Evolutionary conservation across 345 rosid genomes (phyloP).

Genomic region (Populus euphratica): DNA sequence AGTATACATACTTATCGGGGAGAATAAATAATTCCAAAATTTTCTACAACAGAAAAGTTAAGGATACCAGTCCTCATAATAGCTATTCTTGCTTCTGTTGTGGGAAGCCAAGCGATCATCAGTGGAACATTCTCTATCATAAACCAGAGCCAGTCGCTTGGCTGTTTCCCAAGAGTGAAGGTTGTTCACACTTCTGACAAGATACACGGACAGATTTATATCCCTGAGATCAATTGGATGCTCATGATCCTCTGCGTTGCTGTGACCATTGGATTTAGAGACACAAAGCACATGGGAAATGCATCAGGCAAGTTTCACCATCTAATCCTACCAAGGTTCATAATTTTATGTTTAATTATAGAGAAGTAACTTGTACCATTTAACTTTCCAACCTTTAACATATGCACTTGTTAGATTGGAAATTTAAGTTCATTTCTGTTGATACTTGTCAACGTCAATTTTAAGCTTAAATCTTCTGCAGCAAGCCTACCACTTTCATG

Average conservation of each 20-base stretch:
- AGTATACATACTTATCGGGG: not conserved
- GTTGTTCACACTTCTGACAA: constrained; percentile 95
- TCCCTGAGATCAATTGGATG: constrained; percentile 97
- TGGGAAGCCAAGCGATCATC: constrained; percentile 98
- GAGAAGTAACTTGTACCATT: not conserved
- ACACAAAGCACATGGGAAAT: constrained; percentile 91
- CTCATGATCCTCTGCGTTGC: constrained; percentile 98
- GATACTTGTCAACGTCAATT: not conserved
- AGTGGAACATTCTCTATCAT: constrained; percentile 98
- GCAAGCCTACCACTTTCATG: not conserved
- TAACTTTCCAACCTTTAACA: not conserved
- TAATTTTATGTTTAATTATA: not conserved
- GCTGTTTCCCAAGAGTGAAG: constrained; percentile 97
- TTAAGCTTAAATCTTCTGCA: not conserved
- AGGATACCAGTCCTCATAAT: constrained; percentile 80
- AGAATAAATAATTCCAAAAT: not conserved
- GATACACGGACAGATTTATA: constrained; percentile 97
- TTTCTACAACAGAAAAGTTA: constrained; percentile 51
- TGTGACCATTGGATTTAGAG: constrained; percentile 95
- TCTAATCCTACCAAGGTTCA: not conserved
- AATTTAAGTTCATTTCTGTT: not conserved
- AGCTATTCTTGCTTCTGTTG: constrained; percentile 96
- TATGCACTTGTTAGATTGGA: not conserved
- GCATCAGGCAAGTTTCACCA: constrained; percentile 64
- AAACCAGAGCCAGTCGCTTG: constrained; percentile 97